Evolutionary conservation across 768 basidiomycete species (phyloP).

Genomic region (Mycena maculata): DNA sequence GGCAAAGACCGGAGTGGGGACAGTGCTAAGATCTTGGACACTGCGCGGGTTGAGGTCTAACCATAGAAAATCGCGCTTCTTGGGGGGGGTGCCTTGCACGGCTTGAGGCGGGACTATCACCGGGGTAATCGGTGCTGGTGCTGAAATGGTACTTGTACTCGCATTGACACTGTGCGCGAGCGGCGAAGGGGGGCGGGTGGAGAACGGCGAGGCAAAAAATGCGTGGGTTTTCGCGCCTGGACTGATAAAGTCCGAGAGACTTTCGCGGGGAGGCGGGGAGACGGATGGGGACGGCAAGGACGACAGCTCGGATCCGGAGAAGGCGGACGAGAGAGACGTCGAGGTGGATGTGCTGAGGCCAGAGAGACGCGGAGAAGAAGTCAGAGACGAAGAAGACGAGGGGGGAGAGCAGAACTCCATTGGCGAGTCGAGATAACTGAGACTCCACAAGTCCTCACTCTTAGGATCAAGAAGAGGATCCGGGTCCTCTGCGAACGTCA

Average conservation of each 20-base stretch:
- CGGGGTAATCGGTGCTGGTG: slow-evolving; percentile 35
- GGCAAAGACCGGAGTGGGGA: slow-evolving; percentile 17
- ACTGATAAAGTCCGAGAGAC: slow-evolving; percentile 24
- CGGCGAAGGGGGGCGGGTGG: slow-evolving; percentile 51
- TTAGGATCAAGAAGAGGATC: neutral
- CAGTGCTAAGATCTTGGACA: slow-evolving; percentile 23
- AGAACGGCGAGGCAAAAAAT: slow-evolving; percentile 60
- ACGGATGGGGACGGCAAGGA: slow-evolving; percentile 33
- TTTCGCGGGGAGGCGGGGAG: slow-evolving; percentile 30
- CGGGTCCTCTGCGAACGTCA: slow-evolving; percentile 3
- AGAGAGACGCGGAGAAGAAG: slow-evolving; percentile 34
- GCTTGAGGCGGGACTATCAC: slow-evolving; percentile 33
- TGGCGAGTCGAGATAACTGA: neutral
- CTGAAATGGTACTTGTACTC: slow-evolving; percentile 32
- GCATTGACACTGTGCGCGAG: slow-evolving; percentile 39
- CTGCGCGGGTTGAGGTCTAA: slow-evolving; percentile 19
- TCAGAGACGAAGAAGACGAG: slow-evolving; percentile 33
- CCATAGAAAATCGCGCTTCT: slow-evolving; percentile 30
- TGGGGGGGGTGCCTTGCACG: slow-evolving; percentile 2
- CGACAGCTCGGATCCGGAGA: slow-evolving; percentile 32
- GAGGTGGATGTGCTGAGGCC: slow-evolving; percentile 34
- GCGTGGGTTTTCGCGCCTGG: slow-evolving; percentile 58
- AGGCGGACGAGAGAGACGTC: slow-evolving; percentile 32
- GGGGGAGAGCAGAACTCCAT: slow-evolving; percentile 33
- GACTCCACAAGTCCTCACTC: no score